These are phyloP conservation scores for Trametes cinnabarina DNA, from an alignment of 768 basidiomycete genomes.

Conservation along the genomic window DNA sequence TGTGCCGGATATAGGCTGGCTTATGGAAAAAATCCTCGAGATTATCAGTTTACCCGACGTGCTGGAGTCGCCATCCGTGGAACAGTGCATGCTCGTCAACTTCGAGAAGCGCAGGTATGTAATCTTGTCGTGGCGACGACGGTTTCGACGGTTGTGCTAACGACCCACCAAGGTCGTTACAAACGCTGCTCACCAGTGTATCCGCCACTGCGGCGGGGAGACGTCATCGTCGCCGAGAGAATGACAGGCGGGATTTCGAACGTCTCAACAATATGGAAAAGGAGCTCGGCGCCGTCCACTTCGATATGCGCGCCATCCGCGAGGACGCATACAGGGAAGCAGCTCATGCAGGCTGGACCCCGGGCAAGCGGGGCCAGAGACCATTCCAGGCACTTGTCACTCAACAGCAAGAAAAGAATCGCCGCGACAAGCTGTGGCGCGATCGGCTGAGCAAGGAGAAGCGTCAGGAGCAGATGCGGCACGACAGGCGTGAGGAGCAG, in stretches of 20 bases:
- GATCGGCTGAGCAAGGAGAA: conserved; percentile 74
- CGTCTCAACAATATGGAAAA: conserved; percentile 74
- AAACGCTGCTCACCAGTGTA: conserved; percentile 58
- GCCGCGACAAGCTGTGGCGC: conserved; percentile 69
- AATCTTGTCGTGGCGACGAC: neutral
- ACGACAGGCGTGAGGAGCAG: conserved; percentile 73
- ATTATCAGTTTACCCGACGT: conserved; percentile 73
- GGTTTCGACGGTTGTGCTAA: neutral
- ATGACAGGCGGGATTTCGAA: conserved; percentile 67
- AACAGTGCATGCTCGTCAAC: conserved; percentile 64
- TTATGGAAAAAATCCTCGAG: conserved; percentile 79
- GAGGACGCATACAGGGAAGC: conserved; percentile 75
- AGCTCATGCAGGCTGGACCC: conserved; percentile 41
- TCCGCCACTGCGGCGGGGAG: conserved; percentile 42
- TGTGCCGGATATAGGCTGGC: conserved; percentile 78
- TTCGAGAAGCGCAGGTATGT: conserved; percentile 78
- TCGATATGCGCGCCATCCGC: conserved; percentile 70
- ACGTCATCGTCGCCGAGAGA: conserved; percentile 50
- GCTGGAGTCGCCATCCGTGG: conserved; percentile 51
- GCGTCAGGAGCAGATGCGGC: conserved; percentile 66
- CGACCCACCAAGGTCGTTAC: conserved; percentile 52
- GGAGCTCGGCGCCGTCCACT: conserved; percentile 57
- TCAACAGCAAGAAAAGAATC: conserved; percentile 77
- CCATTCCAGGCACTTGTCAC: conserved; percentile 67
- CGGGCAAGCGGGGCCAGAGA: conserved; percentile 50